A percentile compares a stretch with the other conserved stretches of the same genome.
Conservation (phyloP, 140 eudicot species). For the Senecio squalidus region DNA sequence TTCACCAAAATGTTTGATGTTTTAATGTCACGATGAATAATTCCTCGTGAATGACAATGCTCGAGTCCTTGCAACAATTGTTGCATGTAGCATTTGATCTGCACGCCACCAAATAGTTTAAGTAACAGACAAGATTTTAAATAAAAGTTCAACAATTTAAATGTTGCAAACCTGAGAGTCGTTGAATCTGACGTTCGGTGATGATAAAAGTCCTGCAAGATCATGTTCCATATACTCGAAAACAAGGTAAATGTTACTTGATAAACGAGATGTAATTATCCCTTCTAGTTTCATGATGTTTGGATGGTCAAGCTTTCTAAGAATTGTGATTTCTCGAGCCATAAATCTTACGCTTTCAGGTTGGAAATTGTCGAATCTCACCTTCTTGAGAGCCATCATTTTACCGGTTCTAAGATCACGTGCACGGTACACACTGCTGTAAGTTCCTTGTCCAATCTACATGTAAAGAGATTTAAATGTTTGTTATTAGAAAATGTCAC, state of each 20-base stretch:
- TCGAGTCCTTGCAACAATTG: conserved; percentile 76
- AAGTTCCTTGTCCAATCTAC: conserved; percentile 95
- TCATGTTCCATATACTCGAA: conserved; percentile 98
- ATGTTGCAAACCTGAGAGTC: conserved; percentile 54
- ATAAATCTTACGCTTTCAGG: conserved; percentile 87
- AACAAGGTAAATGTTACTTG: conserved; percentile 71
- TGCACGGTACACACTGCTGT: conserved; percentile 85
- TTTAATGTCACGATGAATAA: conserved; percentile 82
- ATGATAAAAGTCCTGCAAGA: conserved; percentile 74
- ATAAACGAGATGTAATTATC: conserved; percentile 65
- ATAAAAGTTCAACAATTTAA: not conserved
- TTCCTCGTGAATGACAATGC: conserved; percentile 72
- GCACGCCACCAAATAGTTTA: not conserved
- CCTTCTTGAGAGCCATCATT: conserved; percentile 80
- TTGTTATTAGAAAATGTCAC: too few relatives aligned
- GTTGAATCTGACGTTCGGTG: conserved; percentile 64
- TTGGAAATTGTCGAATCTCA: conserved; percentile 68
- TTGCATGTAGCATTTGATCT: conserved; percentile 80
- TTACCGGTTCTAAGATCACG: conserved; percentile 53
- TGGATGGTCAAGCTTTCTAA: conserved; percentile 82
- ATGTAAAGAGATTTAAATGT: too few relatives aligned
- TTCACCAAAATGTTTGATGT: conserved; percentile 72
- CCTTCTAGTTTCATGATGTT: conserved; percentile 86
- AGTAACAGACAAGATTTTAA: not conserved
- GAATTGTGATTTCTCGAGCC: conserved; percentile 84